Conservation (phyloP, 306 rosid species). For the Vigna mungo region DNA sequence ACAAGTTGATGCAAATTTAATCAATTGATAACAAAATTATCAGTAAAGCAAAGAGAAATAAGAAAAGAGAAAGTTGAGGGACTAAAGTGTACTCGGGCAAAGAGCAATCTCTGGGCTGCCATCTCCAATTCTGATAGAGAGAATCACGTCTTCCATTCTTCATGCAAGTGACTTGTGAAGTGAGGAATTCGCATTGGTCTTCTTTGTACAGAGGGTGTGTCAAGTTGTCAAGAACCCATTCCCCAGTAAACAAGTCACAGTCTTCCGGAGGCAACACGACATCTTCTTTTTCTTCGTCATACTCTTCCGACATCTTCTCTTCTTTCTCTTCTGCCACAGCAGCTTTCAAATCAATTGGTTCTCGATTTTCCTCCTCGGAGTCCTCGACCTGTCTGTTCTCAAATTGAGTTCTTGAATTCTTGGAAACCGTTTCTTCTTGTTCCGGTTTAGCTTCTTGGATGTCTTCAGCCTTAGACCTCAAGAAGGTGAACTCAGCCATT, state of each 20-base stretch:
- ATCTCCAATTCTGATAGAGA: slow-evolving; percentile 86
- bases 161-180: slow-evolving; percentile 89
- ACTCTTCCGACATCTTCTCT: slow-evolving; percentile 37
- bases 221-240: slow-evolving; percentile 82
- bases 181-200: slow-evolving; percentile 83
- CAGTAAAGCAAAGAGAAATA: too few relatives aligned
- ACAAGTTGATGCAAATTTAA: neutral
- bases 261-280: slow-evolving; percentile 81
- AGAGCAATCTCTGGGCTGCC: slow-evolving; percentile 94
- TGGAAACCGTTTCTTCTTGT: slow-evolving; percentile 20
- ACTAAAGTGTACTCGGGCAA: slow-evolving; percentile 65
- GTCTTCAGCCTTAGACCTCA: slow-evolving; percentile 59
- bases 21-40: neutral
- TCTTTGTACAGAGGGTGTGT: slow-evolving; percentile 89
- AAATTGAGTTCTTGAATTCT: slow-evolving; percentile 44
- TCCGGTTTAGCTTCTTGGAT: slow-evolving; percentile 47
- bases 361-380: slow-evolving; percentile 55
- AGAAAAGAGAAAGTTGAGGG: neutral
- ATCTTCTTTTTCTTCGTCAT: slow-evolving; percentile 55
- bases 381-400: slow-evolving; percentile 48
- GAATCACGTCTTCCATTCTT: slow-evolving; percentile 89
- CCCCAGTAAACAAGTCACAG: slow-evolving; percentile 82
- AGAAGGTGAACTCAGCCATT: slow-evolving; percentile 74
- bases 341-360: slow-evolving; percentile 48
- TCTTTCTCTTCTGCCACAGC: slow-evolving; percentile 6